Evolutionary conservation across 257 asterid species (phyloP).

Genomic region (Nicotiana undulata): DNA sequence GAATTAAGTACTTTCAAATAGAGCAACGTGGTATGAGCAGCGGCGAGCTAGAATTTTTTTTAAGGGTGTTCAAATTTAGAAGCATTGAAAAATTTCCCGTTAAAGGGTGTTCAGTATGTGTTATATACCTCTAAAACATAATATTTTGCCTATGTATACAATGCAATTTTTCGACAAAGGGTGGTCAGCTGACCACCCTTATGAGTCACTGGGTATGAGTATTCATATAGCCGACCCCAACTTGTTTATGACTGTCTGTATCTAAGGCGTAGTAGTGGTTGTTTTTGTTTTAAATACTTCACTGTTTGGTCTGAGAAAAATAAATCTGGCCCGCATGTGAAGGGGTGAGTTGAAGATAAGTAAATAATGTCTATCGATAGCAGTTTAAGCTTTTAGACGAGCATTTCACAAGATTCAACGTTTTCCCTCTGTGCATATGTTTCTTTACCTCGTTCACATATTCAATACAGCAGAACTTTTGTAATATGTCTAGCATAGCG

Average conservation of each 20-base stretch:
- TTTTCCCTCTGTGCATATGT: not conserved
- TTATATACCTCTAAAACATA: too few species aligned
- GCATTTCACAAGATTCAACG: not conserved
- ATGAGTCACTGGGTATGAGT: too few species aligned
- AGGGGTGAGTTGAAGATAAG: not conserved
- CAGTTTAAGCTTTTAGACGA: not conserved
- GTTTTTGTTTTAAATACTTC: not conserved
- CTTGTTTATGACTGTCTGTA: not conserved
- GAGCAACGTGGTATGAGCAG: not conserved
- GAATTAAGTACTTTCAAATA: too few species aligned
- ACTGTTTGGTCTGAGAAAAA: not conserved
- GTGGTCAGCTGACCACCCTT: too few species aligned
- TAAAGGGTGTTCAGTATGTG: too few species aligned
- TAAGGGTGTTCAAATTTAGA: too few species aligned
- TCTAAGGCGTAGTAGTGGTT: not conserved
- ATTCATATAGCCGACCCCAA: not conserved
- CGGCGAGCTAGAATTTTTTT: too few species aligned
- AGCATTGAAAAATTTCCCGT: too few species aligned
- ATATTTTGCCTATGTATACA: too few species aligned
- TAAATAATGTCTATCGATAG: not conserved
- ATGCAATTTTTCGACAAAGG: too few species aligned
- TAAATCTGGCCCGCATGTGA: not conserved
- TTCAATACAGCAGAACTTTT: not conserved
- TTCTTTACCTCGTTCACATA: not conserved
- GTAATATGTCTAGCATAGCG: not conserved